Base-by-base conservation (phyloP, 2,329 filamentous ascomycete species). In the Apiospora marii region DNA sequence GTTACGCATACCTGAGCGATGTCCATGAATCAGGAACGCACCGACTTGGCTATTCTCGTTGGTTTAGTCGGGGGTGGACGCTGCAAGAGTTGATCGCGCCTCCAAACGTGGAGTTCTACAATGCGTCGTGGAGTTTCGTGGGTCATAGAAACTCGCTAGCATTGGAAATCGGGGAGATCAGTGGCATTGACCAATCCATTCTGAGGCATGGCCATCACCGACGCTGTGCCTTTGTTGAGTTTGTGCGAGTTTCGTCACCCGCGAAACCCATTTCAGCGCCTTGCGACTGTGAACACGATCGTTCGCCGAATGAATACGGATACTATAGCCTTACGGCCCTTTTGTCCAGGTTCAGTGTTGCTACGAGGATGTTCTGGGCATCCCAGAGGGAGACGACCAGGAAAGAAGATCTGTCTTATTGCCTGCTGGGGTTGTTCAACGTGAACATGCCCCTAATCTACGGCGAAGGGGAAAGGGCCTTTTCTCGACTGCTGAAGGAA, bases 1-100 rank as follows among this genome's bases (percentile, higher is more conserved):
- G 70, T 27, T 68, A 68, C 22, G 51, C 53, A 51, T 68, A 69
- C 13, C 58, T 68, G 27, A 44, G 37, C 49, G 51, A 68, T 19
- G 24, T 53, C 10, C 24, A 30, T 16, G 24, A 13, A 16, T 19
- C 24, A 5, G 24, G 5, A 8, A 2, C 1, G 12, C 51, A 30
- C 27, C 27, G 27, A 30, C 27, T 30, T 30, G 27, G 27, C 27
- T 30, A 30, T 30, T 53, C 51, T 16, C 51, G 51, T 6, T 53
- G 51, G 51, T 30, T 53, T 30, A 12, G 4, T 5, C 30, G 51
- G 16, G 51, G 51, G 14, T 53, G 24, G 51, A 53, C 51, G 12
- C 51, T 53, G 10, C 51, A 53, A 30, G 51, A 53, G 13, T 7
- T 53, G 13, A 30, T 53, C 12, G 51, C 51, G 24, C 51, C 51